A percentile compares a stretch with the other conserved stretches of the same genome.
These are phyloP conservation scores for Citrus australasica DNA, from an alignment of 345 rosid genomes.

Conservation along the genomic window DNA sequence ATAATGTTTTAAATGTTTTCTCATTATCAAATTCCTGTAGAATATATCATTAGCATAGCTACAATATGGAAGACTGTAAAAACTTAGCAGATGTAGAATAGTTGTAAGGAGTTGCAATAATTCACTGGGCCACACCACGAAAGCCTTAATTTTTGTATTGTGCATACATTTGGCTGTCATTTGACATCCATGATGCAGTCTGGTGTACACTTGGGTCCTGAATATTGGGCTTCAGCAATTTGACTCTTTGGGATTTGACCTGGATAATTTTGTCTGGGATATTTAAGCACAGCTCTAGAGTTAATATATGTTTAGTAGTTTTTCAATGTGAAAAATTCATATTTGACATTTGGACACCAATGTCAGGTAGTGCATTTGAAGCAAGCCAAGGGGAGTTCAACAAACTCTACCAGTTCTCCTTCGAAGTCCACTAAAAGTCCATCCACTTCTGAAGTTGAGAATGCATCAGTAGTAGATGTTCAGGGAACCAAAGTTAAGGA, in stretches of 20 bases:
- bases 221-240: not conserved
- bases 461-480: slow-evolving; percentile 46
- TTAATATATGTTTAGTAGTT: not conserved
- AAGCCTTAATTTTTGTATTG: not conserved
- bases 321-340: not conserved
- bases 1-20: not conserved
- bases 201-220: not conserved
- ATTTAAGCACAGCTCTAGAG: not conserved
- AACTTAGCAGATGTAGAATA: not conserved
- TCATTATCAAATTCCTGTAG: not conserved
- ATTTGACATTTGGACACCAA: slow-evolving; percentile 7
- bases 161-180: not conserved
- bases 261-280: not conserved
- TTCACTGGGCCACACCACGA: not conserved
- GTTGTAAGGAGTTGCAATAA: not conserved
- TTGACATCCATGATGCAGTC: not conserved
- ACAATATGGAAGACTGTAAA: not conserved
- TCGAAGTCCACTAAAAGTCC: slow-evolving; percentile 43
- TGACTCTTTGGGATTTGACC: not conserved
- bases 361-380: slow-evolving; percentile 77
- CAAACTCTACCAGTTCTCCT: slow-evolving; percentile 30
- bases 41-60: not conserved
- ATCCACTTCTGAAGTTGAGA: slow-evolving; percentile 43
- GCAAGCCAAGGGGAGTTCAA: slow-evolving; percentile 51
- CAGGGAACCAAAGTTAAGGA: slow-evolving; percentile 57